Conservation (phyloP, 2,329 filamentous ascomycete species). For the Calonectria henricotiae region DNA sequence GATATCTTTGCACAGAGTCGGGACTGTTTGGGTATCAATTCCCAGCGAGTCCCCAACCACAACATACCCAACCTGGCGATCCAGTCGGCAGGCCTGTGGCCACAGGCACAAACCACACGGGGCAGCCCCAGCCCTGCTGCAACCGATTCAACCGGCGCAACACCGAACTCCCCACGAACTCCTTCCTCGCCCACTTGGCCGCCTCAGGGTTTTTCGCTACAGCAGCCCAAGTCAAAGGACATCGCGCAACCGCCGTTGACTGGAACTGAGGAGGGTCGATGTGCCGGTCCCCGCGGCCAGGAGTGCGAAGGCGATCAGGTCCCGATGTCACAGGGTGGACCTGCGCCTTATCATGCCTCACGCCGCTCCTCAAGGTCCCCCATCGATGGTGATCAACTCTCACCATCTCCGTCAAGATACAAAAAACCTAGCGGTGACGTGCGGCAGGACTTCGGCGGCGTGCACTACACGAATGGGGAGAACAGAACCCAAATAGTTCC, state of each 20-base stretch:
- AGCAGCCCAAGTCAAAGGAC: conserved; percentile 47
- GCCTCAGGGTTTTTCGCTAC: conserved; percentile 44
- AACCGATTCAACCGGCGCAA: conserved; percentile 56
- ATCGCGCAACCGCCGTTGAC: conserved; percentile 45
- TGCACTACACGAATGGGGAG: conserved; percentile 47
- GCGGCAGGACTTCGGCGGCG: conserved; percentile 45
- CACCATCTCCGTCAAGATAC: conserved; percentile 49
- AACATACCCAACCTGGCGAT: conserved; percentile 56
- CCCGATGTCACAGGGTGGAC: conserved; percentile 77
- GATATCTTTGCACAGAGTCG: conserved; percentile 39
- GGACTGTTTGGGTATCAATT: conserved; percentile 58
- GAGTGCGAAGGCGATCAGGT: conserved; percentile 71
- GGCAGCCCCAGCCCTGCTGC: conserved; percentile 55
- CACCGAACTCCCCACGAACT: conserved; percentile 58
- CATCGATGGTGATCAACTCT: conserved; percentile 55
- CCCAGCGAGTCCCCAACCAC: conserved; percentile 55
- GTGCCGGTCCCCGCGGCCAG: conserved; percentile 69
- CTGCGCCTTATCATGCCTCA: conserved; percentile 72
- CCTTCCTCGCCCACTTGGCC: conserved; percentile 57
- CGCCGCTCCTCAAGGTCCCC: conserved; percentile 66
- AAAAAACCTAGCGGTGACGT: conserved; percentile 47
- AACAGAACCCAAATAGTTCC: conserved; percentile 50
- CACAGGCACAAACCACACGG: conserved; percentile 55
- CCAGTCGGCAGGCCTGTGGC: conserved; percentile 56
- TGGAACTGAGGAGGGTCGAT: conserved; percentile 65